Base-by-base conservation (phyloP, 2,329 filamentous ascomycete genomes). In the Anisogramma anomala region DNA sequence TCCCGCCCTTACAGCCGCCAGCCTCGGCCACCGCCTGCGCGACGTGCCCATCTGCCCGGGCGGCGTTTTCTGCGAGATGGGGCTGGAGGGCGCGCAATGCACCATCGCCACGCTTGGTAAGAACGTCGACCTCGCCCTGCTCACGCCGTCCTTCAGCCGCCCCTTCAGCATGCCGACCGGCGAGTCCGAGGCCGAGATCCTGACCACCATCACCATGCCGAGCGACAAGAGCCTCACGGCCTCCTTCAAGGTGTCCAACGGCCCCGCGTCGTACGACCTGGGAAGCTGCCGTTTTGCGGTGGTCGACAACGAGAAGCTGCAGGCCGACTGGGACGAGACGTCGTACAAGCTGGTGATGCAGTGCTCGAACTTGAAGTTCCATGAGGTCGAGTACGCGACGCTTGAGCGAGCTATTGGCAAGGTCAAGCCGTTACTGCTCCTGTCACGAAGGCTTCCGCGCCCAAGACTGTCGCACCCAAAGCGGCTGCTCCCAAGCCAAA, bases 281-380 rank as follows among this genome's bases (percentile, higher is more conserved):
- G 43, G 43, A 11, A 39, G 39, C 22, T 42, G 40, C 33, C 36
- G 19, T 8, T 39, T 46, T 36, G 27, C 23, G 13, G 18, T 39
- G 23, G 35, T 41, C 27, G 36, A 46, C 39, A 38, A 41, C 17
- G 35, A 36, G 22, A 36, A 30, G 23, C 28, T 39, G n/a, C 39
- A 39, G 14, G 20, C 35, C 14, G 43, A 46, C 22, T 33, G 36
- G 36, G 43, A 46, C 36, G 35, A 42, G 30, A 38, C 40, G 8
- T 42, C 39, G 1, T 46, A 39, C 31, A 49, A 43, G 8, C 33
- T 51, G 7, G 38, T 53, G 15, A 41, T 43, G 28, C 50, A 35
- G 46, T 34, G 39, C 46, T 50, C 43, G 36, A 41, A 48, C 22
- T 43, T 50, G 36, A 45, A 49, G 13, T 44, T 36, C 35, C 49